phyloP scores from a whole-genome alignment of 192 early-diverging fungal genomes.

The Dissophora globulifera region DNA sequence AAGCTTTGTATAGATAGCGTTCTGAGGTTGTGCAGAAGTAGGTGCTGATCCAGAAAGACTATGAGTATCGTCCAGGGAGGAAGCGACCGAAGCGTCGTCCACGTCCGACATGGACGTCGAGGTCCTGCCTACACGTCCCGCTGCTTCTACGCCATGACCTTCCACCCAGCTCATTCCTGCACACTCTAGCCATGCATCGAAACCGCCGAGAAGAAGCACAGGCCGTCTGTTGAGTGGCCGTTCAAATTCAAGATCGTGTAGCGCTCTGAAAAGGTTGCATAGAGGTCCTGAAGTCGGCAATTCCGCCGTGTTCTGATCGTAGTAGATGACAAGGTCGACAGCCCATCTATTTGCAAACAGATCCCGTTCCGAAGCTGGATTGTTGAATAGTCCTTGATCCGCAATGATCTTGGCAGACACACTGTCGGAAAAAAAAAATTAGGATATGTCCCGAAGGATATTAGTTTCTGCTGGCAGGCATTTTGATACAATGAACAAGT shows the following conservation, averaged over 20 bases:
- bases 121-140: constrained; percentile 50
- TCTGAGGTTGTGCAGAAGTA: constrained; percentile 12
- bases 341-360: constrained; percentile 72
- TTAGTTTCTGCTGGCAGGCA: not conserved
- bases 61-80: not conserved
- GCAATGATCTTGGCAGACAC: constrained; percentile 59
- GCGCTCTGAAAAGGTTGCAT: constrained; percentile 61
- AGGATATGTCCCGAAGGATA: not conserved
- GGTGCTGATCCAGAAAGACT: constrained; percentile 2
- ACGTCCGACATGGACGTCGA: not conserved
- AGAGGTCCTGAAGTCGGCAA: constrained; percentile 42
- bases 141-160: constrained; percentile 48
- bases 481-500: no score
- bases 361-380: constrained; percentile 64
- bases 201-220: constrained; percentile 82
- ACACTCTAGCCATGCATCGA: constrained; percentile 75
- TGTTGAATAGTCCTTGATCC: constrained; percentile 66
- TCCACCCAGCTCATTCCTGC: constrained; percentile 62
- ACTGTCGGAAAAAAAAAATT: constrained; percentile 21
- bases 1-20: constrained; percentile 25
- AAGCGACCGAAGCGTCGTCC: not conserved
- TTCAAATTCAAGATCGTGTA: constrained; percentile 71
- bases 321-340: constrained; percentile 81
- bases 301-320: constrained; percentile 68
- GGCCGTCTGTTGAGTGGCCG: constrained; percentile 66